Percentiles rank a stretch among this genome's conserved stretches.
These are phyloP conservation scores for Penicillium simplicissimum DNA, from an alignment of 495 filamentous ascomycete genomes.

Conservation along the genomic window DNA sequence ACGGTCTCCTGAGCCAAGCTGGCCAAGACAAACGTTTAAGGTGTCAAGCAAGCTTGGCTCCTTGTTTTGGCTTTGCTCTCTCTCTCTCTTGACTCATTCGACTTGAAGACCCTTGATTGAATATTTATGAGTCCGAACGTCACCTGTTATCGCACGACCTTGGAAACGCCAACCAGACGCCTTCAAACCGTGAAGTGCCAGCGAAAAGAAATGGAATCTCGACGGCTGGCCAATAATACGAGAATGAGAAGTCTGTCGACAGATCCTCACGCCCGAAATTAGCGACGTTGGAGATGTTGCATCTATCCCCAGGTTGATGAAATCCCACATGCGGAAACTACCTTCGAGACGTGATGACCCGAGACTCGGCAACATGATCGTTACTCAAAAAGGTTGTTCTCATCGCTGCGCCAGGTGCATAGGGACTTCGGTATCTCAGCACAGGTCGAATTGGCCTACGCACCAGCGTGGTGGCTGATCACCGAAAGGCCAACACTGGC, in stretches of 20 bases:
- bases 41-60: background rate
- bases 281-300: background rate
- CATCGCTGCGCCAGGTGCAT: background rate
- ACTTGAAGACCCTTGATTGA: background rate
- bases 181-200: background rate
- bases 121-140: background rate
- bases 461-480: too few species aligned
- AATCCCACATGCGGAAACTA: constrained; percentile 3
- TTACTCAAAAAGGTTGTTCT: background rate
- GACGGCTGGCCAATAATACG: background rate
- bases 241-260: background rate
- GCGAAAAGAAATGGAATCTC: background rate
- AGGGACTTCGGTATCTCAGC: background rate
- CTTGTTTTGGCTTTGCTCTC: background rate
- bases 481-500: too few species aligned
- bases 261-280: constrained; percentile 9
- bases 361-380: background rate
- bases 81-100: background rate
- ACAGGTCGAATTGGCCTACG: too few species aligned
- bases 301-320: constrained; percentile 10
- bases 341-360: constrained; percentile 5
- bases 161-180: background rate
- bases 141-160: background rate
- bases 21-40: background rate
- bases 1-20: background rate